Evolutionary conservation across 2,329 filamentous ascomycete genomes (phyloP).

Genomic region (Penicillium sp.): DNA sequence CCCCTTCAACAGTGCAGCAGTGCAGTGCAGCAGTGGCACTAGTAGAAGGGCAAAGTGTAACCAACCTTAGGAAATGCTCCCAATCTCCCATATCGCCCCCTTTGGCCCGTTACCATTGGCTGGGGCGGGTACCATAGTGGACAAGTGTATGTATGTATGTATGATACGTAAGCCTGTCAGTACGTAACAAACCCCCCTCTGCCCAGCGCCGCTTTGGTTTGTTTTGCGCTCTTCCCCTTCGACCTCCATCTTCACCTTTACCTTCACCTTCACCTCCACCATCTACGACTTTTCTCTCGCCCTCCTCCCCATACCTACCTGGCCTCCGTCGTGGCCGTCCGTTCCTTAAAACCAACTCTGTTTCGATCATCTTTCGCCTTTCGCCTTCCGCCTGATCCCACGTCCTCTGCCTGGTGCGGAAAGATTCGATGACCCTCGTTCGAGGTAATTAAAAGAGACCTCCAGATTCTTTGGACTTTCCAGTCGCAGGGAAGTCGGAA

Average conservation of each 20-base stretch:
- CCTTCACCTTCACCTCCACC: constrained; percentile 9
- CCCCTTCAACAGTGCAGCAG: background rate
- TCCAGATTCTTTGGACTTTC: constrained; percentile 31
- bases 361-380: constrained; percentile 2
- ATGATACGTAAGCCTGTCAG: no score
- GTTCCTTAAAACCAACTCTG: constrained; percentile 21
- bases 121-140: constrained; percentile 10
- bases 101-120: constrained; percentile 6
- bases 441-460: constrained; percentile 23
- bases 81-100: constrained; percentile 1
- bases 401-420: constrained; percentile 31
- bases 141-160: no score
- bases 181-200: constrained; percentile 8
- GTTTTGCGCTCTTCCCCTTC: constrained; percentile 13
- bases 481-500: constrained; percentile 25
- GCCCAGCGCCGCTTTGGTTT: no score
- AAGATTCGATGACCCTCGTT: constrained; percentile 29
- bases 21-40: no score
- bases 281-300: constrained; percentile 20
- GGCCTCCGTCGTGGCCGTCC: constrained; percentile 34
- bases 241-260: constrained; percentile 11
- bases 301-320: constrained; percentile 15
- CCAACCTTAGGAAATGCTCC: constrained; percentile 4
- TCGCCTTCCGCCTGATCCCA: constrained; percentile 14
- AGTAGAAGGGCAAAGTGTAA: no score